phyloP scores from a whole-genome alignment of 2,329 filamentous ascomycete genomes.

The Zasmidium citrigriseum region DNA sequence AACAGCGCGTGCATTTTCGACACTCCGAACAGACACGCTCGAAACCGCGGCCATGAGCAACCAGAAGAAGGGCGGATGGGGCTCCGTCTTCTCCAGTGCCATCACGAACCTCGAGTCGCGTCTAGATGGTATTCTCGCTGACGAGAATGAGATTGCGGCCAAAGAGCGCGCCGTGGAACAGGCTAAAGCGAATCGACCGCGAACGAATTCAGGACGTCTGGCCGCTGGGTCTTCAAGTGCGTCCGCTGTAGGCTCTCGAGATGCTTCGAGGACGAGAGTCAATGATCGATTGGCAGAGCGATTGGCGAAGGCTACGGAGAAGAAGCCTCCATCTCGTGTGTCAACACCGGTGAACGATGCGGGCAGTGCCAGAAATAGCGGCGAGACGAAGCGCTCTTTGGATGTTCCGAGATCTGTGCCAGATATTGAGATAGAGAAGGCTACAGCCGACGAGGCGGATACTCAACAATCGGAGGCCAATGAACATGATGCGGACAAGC shows the following conservation, averaged over 20 bases:
- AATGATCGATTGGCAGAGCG: slow-evolving; percentile 88
- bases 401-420: slow-evolving; percentile 27
- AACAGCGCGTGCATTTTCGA: background rate
- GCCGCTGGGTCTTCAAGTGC: slow-evolving; percentile 19
- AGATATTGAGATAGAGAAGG: slow-evolving; percentile 21
- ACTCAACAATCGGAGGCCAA: slow-evolving; percentile 8
- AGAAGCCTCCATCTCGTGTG: slow-evolving; percentile 62
- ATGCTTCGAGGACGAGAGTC: slow-evolving; percentile 63
- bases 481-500: background rate
- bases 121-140: slow-evolving; percentile 86
- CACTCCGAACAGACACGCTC: background rate
- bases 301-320: slow-evolving; percentile 82
- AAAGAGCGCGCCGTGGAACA: slow-evolving; percentile 39
- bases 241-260: slow-evolving; percentile 57
- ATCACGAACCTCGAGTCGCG: slow-evolving; percentile 92
- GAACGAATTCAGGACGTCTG: slow-evolving; percentile 28
- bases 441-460: slow-evolving; percentile 1
- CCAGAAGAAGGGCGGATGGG: slow-evolving; percentile 40
- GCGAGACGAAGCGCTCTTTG: slow-evolving; percentile 43
- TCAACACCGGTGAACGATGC: slow-evolving; percentile 53
- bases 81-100: slow-evolving; percentile 76
- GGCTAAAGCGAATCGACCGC: slow-evolving; percentile 14
- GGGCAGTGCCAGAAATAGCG: slow-evolving; percentile 47
- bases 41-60: slow-evolving; percentile 7
- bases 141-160: slow-evolving; percentile 62